Base-by-base conservation (phyloP, 495 filamentous ascomycete species). In the Neurospora sublineolata region DNA sequence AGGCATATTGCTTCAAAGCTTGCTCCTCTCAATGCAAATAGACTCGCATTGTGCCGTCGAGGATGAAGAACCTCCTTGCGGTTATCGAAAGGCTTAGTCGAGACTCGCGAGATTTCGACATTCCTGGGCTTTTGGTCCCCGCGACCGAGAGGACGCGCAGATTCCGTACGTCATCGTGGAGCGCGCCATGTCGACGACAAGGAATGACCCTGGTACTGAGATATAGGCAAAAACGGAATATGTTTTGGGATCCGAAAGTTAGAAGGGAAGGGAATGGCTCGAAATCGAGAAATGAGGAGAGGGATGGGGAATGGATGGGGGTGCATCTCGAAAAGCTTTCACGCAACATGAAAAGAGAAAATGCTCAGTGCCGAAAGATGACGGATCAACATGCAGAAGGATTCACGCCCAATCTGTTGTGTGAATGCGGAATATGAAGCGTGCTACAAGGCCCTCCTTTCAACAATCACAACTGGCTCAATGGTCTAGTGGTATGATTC, bases 381-480 rank as follows among this genome's bases (percentile, higher is more conserved):
- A 60, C 20, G 20, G 20, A 27, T 27, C 0, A 33, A 18, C 5
- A 3, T 1, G 6, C 52, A 60, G 7, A 6, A 30, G 3, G 6
- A 33, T 60, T 60, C 1, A 27, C 23, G 1, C 5, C 10, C 8
- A 0, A 0, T 12, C 11, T 27, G 27, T 12, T 33, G 2, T 2
- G 0, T 16, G 23, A 3, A 3, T 16, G 11, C 5, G 1, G 2
- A 8, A 60, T 60, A 60, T 60, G 11, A 30, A 0, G 4, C 0
- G 0, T 0, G 3, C 0, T 0, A 1, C 14, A 4, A 16, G 0
- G 0, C 0, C 23, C 2, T 3, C 5, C 33, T 16, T 33, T 64
- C 52, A 64, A 64, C 52, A 64, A 64, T 33, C 2, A 33, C 14
- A 64, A 33, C 27, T 33, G 52, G 52, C 52, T 60, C 52, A 60